Conservation (phyloP, 805 yeast species). For the Cyberlindnera saturnus region DNA sequence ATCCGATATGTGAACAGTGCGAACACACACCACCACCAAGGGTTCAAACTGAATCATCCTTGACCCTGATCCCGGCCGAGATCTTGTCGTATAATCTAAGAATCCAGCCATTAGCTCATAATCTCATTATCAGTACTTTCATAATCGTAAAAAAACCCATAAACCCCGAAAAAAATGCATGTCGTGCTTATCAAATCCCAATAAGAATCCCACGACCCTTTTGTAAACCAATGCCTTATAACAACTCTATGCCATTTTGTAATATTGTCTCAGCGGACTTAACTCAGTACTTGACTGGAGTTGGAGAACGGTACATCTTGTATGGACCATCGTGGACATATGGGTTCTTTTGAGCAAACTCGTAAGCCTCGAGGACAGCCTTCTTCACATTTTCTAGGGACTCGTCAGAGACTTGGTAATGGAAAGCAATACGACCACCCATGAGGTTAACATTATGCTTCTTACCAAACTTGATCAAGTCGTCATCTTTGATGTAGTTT, state of each 20-base stretch:
- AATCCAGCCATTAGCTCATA: too few species aligned
- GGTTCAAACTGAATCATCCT: too few species aligned
- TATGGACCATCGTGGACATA: constrained; percentile 42
- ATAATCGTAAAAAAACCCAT: constrained; percentile 7
- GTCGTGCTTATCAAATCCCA: constrained; percentile 3
- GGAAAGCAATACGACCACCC: constrained; percentile 80
- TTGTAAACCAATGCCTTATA: constrained; percentile 1
- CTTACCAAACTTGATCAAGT: constrained; percentile 46
- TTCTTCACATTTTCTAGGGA: constrained; percentile 51
- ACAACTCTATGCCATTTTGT: constrained; percentile 23
- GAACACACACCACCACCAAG: too few species aligned
- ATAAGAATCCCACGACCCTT: background rate
- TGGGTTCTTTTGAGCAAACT: constrained; percentile 49
- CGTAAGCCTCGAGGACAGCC: constrained; percentile 51
- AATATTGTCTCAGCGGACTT: background rate
- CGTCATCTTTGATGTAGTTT: constrained; percentile 46
- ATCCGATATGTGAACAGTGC: too few species aligned
- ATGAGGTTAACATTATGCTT: constrained; percentile 57
- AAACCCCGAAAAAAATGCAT: constrained; percentile 8
- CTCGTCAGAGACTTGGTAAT: constrained; percentile 54
- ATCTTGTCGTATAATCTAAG: too few species aligned
- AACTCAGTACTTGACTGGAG: constrained; percentile 25
- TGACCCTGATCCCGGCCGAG: too few species aligned
- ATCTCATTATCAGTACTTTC: too few species aligned
- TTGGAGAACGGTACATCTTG: constrained; percentile 37